phyloP scores from a whole-genome alignment of 1,139 yeast species.

The Zygosaccharomyces pseudobailii region DNA sequence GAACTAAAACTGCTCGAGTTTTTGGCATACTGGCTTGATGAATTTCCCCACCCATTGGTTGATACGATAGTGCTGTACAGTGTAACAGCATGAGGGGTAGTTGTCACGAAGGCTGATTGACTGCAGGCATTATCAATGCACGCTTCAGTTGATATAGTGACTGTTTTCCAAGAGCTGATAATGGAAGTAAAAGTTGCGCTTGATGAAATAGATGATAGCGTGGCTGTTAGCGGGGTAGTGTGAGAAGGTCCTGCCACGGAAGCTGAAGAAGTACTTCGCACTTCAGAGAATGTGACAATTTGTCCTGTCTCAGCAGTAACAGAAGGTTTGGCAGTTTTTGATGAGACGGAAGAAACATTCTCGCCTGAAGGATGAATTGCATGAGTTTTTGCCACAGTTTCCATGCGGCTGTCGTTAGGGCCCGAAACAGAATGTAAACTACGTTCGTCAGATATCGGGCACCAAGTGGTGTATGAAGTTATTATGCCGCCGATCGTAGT shows the following conservation, averaged over 20 bases:
- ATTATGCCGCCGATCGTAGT: conserved; percentile 41
- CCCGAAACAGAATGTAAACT: too few relatives aligned
- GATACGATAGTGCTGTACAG: not conserved
- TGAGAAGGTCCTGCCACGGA: not conserved
- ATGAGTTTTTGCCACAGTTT: too few relatives aligned
- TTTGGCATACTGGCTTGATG: not conserved
- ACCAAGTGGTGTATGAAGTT: conserved; percentile 47
- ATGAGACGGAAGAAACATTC: too few relatives aligned
- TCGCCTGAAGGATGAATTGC: too few relatives aligned
- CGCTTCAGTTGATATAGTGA: conserved; percentile 6
- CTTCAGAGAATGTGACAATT: too few relatives aligned
- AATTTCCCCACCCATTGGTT: not conserved
- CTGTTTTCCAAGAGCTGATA: conserved; percentile 1
- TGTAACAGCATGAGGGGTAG: conserved; percentile 1
- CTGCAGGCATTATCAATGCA: conserved; percentile 3
- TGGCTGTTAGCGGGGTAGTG: not conserved
- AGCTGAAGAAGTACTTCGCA: not conserved
- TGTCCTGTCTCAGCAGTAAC: too few relatives aligned
- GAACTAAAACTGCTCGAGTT: conserved; percentile 3
- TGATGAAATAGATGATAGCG: not conserved
- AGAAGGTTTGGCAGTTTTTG: too few relatives aligned
- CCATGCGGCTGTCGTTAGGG: too few relatives aligned
- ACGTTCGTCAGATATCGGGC: conserved; percentile 33
- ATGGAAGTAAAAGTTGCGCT: conserved; percentile 1
- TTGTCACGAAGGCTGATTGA: not conserved